These are phyloP conservation scores for Chimonanthus praecox DNA, from an alignment of 164 flowering plant genomes.

Conservation along the genomic window DNA sequence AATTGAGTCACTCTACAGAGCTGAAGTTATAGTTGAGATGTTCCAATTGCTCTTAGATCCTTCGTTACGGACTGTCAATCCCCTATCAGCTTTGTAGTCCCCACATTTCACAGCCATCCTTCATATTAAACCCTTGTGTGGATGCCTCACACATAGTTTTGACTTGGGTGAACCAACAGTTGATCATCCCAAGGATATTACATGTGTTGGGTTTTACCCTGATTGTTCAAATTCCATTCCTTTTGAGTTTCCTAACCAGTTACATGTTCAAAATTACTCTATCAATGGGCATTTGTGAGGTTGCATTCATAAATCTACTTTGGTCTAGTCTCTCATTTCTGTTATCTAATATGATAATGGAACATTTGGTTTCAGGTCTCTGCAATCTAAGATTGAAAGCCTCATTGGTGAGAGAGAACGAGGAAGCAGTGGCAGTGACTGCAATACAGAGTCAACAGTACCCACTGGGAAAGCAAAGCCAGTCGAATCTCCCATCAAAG, in stretches of 20 bases:
- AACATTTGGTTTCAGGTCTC: constrained; percentile 40
- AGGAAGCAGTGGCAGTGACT: constrained; percentile 14
- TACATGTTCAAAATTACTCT: too few species aligned
- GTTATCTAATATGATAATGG: neutral
- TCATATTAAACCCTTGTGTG: too few species aligned
- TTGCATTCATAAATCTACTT: neutral
- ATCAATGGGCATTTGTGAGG: too few species aligned
- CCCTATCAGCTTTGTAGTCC: neutral
- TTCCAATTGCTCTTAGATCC: neutral
- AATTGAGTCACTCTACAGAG: too few species aligned
- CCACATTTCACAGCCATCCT: neutral
- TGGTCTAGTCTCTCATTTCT: neutral
- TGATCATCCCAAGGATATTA: too few species aligned
- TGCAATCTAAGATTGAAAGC: constrained; percentile 58
- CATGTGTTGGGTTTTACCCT: neutral
- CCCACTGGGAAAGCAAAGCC: constrained; percentile 31
- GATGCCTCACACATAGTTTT: neutral
- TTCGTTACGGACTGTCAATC: neutral
- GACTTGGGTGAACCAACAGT: neutral
- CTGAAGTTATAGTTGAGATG: too few species aligned
- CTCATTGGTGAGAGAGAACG: constrained; percentile 40
- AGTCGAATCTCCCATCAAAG: constrained; percentile 26
- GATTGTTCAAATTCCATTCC: neutral
- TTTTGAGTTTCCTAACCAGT: too few species aligned
- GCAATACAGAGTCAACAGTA: constrained; percentile 39